phyloP scores from a whole-genome alignment of 495 filamentous ascomycete genomes.

The Neurospora sp. region DNA sequence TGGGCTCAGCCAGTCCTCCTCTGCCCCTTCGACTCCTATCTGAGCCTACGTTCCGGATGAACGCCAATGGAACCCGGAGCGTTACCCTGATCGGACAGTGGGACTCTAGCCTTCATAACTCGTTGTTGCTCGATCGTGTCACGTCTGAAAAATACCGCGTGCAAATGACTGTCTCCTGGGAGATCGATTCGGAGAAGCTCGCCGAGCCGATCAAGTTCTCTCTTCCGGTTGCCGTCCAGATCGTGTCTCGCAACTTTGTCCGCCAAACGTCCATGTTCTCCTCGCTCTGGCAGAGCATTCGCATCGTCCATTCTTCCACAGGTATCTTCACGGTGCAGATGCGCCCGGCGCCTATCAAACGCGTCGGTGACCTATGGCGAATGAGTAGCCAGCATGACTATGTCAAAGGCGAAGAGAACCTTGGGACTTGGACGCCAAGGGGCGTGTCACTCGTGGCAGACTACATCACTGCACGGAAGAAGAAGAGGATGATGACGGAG shows the following conservation, averaged over 20 bases:
- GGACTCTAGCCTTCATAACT: conserved; percentile 91
- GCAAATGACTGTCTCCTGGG: conserved; percentile 76
- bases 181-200: conserved; percentile 68
- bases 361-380: conserved; percentile 87
- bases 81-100: conserved; percentile 81
- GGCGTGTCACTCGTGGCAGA: conserved; percentile 81
- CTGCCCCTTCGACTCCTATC: conserved; percentile 66
- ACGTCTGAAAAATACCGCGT: conserved; percentile 88
- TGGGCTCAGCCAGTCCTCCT: conserved; percentile 58
- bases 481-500: conserved; percentile 60
- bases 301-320: conserved; percentile 77
- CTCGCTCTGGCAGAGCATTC: conserved; percentile 71
- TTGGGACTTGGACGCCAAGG: conserved; percentile 76
- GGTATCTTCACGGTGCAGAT: conserved; percentile 78
- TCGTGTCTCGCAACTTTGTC: conserved; percentile 73
- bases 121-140: conserved; percentile 76
- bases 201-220: conserved; percentile 77
- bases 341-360: conserved; percentile 78
- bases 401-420: conserved; percentile 84
- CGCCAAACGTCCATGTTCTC: conserved; percentile 79
- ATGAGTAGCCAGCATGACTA: conserved; percentile 94
- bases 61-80: conserved; percentile 85
- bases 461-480: conserved; percentile 61
- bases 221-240: conserved; percentile 67
- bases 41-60: conserved; percentile 64